Evolutionary conservation across 2,329 filamentous ascomycete genomes (phyloP).

Genomic region (Volutella citrinella): DNA sequence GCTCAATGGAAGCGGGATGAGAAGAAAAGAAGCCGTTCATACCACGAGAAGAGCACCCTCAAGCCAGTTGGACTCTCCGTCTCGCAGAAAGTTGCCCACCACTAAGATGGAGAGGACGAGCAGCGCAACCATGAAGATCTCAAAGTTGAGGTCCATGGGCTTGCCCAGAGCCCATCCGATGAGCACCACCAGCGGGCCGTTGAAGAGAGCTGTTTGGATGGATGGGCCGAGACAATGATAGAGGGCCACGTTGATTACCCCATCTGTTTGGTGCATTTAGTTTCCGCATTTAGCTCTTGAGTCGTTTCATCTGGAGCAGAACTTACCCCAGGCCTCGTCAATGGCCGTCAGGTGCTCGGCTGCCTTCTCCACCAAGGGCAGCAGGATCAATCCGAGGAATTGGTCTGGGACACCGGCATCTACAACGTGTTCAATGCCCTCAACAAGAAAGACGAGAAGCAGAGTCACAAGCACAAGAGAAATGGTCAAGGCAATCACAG

Average conservation of each 20-base stretch:
- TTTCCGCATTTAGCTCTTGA: too few relatives aligned
- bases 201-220: slow-evolving; percentile 73
- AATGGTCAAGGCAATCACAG: slow-evolving; percentile 55
- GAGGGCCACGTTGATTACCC: slow-evolving; percentile 66
- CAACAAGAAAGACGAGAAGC: slow-evolving; percentile 65
- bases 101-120: slow-evolving; percentile 72
- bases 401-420: slow-evolving; percentile 30
- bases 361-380: slow-evolving; percentile 67
- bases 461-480: slow-evolving; percentile 59
- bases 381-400: slow-evolving; percentile 54
- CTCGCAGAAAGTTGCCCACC: slow-evolving; percentile 71
- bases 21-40: not conserved
- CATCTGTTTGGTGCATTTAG: too few relatives aligned
- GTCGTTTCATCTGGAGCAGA: too few relatives aligned
- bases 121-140: slow-evolving; percentile 72
- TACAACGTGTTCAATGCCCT: slow-evolving; percentile 55
- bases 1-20: fast-evolving
- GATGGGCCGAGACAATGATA: slow-evolving; percentile 71
- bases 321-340: slow-evolving; percentile 60
- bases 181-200: slow-evolving; percentile 68
- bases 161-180: slow-evolving; percentile 67
- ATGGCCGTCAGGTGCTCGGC: slow-evolving; percentile 69
- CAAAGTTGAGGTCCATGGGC: slow-evolving; percentile 68
- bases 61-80: slow-evolving; percentile 73
- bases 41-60: slow-evolving; percentile 70